These are phyloP conservation scores for Russula ochroleuca DNA, from an alignment of 768 basidiomycete species.

Conservation along the genomic window DNA sequence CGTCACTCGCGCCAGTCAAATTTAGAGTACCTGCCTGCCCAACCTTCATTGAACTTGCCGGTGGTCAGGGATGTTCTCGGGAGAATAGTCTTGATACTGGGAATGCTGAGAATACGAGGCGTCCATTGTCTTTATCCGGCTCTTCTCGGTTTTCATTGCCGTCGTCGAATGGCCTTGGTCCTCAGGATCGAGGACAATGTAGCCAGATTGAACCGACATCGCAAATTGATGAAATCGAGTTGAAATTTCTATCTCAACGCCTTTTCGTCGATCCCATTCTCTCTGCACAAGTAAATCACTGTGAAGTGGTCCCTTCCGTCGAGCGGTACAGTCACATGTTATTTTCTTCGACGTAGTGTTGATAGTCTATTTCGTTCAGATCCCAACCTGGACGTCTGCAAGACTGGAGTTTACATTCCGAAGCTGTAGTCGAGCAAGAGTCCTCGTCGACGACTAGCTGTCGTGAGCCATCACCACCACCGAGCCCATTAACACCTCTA, in stretches of 20 bases:
- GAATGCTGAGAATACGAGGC: neutral
- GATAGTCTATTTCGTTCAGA: slow-evolving; percentile 3
- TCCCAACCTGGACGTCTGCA: neutral
- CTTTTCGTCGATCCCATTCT: neutral
- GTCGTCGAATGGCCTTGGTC: neutral
- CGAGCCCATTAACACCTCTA: slow-evolving; percentile 19
- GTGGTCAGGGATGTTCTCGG: neutral
- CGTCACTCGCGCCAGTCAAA: neutral
- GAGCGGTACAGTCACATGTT: slow-evolving; percentile 5
- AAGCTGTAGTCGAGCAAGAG: neutral
- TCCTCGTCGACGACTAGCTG: neutral
- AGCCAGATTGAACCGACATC: slow-evolving; percentile 22
- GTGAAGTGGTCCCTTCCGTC: neutral
- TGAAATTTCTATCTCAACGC: neutral
- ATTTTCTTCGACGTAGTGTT: neutral
- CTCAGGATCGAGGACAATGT: slow-evolving; percentile 1
- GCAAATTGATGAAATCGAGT: slow-evolving; percentile 21
- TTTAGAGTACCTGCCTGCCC: neutral
- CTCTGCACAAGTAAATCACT: neutral
- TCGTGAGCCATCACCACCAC: neutral
- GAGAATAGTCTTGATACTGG: neutral
- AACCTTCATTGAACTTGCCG: neutral
- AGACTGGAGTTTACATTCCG: neutral
- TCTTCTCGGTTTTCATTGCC: neutral
- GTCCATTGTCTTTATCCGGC: neutral